These are phyloP conservation scores for Globisporangium orthogonon DNA, from an alignment of 352 stramenopile species.

Conservation along the genomic window DNA sequence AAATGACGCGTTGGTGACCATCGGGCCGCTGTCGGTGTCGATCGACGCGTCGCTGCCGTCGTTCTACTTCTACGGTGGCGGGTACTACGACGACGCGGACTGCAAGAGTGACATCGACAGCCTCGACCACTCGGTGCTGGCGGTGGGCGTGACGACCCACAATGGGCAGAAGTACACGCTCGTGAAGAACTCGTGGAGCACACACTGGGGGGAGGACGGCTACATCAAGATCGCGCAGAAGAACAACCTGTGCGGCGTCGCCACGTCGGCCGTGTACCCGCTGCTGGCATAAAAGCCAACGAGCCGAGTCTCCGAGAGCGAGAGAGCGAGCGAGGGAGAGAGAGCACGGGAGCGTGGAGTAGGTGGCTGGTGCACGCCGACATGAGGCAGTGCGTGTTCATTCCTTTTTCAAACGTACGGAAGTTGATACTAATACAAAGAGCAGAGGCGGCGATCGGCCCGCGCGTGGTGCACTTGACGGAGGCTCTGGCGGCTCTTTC, in stretches of 20 bases:
- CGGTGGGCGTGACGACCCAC: slow-evolving; percentile 86
- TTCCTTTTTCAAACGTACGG: background rate
- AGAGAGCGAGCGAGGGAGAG: background rate
- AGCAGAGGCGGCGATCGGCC: too few relatives aligned
- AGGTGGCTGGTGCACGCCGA: background rate
- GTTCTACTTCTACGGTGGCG: slow-evolving; percentile 88
- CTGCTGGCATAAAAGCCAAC: slow-evolving; percentile 57
- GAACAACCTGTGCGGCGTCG: slow-evolving; percentile 94
- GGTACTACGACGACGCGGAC: slow-evolving; percentile 77
- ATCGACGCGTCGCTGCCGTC: slow-evolving; percentile 80
- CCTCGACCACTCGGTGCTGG: slow-evolving; percentile 90
- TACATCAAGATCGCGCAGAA: slow-evolving; percentile 91
- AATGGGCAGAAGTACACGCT: slow-evolving; percentile 91
- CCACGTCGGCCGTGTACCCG: slow-evolving; percentile 84
- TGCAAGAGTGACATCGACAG: slow-evolving; percentile 91
- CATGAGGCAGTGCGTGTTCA: background rate
- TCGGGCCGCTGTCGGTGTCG: slow-evolving; percentile 85
- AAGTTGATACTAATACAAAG: background rate
- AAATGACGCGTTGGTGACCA: slow-evolving; percentile 71
- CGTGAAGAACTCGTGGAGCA: slow-evolving; percentile 95
- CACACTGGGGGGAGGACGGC: slow-evolving; percentile 90
- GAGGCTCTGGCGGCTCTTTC: too few relatives aligned
- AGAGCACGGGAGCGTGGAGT: background rate
- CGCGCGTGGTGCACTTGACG: too few relatives aligned
- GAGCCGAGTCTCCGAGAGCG: too few relatives aligned